Conservation (phyloP, 2,329 filamentous ascomycete species). For the Pseudogymnoascus sp. region DNA sequence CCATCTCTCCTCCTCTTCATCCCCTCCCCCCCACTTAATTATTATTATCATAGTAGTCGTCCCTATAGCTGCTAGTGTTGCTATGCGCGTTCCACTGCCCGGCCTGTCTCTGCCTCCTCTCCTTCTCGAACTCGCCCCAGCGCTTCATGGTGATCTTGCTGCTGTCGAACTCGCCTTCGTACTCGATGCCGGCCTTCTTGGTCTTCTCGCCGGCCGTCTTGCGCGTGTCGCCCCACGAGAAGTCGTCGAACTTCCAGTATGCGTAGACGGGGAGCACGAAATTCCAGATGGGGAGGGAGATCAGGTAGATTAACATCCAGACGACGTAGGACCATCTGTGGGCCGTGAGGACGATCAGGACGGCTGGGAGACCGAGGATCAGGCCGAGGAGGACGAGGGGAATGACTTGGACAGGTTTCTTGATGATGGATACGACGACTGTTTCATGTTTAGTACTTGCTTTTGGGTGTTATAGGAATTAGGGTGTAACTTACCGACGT, state of each 20-base stretch:
- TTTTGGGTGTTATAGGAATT: background rate
- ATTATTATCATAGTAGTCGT: conserved; percentile 10
- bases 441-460: conserved; percentile 17
- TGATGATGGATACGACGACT: conserved; percentile 82
- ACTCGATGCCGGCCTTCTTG: conserved; percentile 78
- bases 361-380: conserved; percentile 85
- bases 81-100: background rate
- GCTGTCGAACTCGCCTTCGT: conserved; percentile 94
- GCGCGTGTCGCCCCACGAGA: conserved; percentile 96
- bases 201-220: conserved; percentile 88
- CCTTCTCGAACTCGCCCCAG: conserved; percentile 92
- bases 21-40: background rate
- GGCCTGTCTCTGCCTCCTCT: conserved; percentile 32
- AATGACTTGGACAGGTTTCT: conserved; percentile 70
- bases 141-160: conserved; percentile 99
- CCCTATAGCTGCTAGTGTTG: conserved; percentile 1
- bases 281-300: conserved; percentile 95
- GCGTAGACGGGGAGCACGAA: conserved; percentile 89
- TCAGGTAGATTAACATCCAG: conserved; percentile 95
- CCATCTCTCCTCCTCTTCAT: background rate
- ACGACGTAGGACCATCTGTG: conserved; percentile 85
- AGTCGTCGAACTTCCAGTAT: conserved; percentile 99
- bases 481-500: conserved; percentile 62
- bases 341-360: conserved; percentile 87
- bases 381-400: conserved; percentile 81